phyloP scores from a whole-genome alignment of 495 filamentous ascomycete genomes.

The Aspergillus incahuasiensis region DNA sequence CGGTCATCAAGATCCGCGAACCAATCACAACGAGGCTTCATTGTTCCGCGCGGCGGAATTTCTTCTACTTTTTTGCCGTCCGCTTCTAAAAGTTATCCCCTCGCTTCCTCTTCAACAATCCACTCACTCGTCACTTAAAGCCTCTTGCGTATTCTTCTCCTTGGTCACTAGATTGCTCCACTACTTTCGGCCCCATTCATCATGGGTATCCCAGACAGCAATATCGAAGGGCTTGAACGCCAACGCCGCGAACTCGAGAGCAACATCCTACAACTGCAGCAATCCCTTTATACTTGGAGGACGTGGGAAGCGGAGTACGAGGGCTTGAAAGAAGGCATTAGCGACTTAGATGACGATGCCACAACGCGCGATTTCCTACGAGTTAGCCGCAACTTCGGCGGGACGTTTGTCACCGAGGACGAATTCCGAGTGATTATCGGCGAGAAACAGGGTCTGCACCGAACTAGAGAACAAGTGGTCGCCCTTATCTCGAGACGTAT shows the following conservation, averaged over 20 bases:
- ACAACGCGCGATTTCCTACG: slow-evolving; percentile 47
- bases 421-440: slow-evolving; percentile 42
- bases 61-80: slow-evolving; percentile 17
- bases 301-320: slow-evolving; percentile 90
- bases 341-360: slow-evolving; percentile 46
- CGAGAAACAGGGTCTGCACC: slow-evolving; percentile 25
- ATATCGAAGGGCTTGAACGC: slow-evolving; percentile 56
- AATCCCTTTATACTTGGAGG: slow-evolving; percentile 81
- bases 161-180: neutral
- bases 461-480: slow-evolving; percentile 57
- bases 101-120: neutral
- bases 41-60: slow-evolving; percentile 23
- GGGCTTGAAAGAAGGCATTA: slow-evolving; percentile 73
- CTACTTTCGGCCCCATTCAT: neutral
- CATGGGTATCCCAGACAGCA: slow-evolving; percentile 34
- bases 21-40: slow-evolving; percentile 22
- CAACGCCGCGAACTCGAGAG: slow-evolving; percentile 71
- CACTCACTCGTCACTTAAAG: neutral
- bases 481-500: slow-evolving; percentile 69
- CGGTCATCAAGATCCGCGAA: slow-evolving; percentile 10
- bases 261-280: slow-evolving; percentile 66
- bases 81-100: neutral
- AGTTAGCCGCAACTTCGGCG: slow-evolving; percentile 46
- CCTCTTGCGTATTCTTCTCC: neutral
- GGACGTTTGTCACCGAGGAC: slow-evolving; percentile 52